Conservation (phyloP, 768 basidiomycete species). For the Dentipellis sp. region DNA sequence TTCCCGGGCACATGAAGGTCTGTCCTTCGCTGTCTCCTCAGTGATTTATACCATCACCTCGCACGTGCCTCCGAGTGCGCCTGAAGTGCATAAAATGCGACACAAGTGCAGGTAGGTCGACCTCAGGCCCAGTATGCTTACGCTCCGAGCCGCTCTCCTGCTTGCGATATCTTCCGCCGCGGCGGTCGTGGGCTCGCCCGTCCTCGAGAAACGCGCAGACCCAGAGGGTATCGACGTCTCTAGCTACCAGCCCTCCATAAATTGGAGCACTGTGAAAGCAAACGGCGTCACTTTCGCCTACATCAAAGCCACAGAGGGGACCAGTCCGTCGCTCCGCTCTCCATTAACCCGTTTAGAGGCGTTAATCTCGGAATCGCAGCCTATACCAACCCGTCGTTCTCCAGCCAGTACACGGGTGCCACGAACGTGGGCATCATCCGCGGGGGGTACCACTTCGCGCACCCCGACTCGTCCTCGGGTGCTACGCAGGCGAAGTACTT, state of each 20-base stretch:
- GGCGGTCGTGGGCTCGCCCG: background rate
- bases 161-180: background rate
- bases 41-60: background rate
- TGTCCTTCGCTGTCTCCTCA: background rate
- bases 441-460: slow-evolving; percentile 55
- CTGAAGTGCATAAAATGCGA: background rate
- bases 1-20: background rate
- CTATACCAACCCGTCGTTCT: slow-evolving; percentile 37
- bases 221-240: slow-evolving; percentile 32
- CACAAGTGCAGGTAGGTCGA: background rate
- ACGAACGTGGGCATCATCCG: slow-evolving; percentile 48
- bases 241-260: slow-evolving; percentile 34
- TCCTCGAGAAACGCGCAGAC: background rate
- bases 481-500: slow-evolving; percentile 53
- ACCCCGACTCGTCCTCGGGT: slow-evolving; percentile 42
- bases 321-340: slow-evolving; percentile 23
- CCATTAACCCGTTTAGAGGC: slow-evolving; percentile 9
- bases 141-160: background rate
- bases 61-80: background rate
- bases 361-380: slow-evolving; percentile 7
- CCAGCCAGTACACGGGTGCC: slow-evolving; percentile 44
- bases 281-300: slow-evolving; percentile 48
- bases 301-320: slow-evolving; percentile 64
- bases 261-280: slow-evolving; percentile 42
- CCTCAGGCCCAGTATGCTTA: background rate